These are phyloP conservation scores for Carnegiea gigantea DNA, from an alignment of 179 eudicot species.

Conservation along the genomic window DNA sequence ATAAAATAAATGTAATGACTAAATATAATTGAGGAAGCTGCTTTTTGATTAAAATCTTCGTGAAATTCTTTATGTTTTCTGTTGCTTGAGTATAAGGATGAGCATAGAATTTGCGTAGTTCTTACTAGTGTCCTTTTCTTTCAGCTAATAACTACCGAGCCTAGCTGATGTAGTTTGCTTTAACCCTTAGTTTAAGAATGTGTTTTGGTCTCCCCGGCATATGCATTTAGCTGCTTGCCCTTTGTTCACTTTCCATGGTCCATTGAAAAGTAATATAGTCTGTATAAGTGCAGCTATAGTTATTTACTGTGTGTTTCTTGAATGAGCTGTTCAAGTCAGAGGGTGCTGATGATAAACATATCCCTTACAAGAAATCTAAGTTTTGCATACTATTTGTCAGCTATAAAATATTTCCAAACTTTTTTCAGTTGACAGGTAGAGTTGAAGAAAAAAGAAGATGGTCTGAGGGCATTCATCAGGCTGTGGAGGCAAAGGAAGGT, in stretches of 20 bases:
- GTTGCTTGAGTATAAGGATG: not conserved
- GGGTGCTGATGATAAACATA: not conserved
- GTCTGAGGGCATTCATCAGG: constrained; percentile 99
- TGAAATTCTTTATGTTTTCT: too few species aligned
- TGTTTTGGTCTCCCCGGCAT: too few species aligned
- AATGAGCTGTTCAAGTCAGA: too few species aligned
- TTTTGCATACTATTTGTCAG: constrained; percentile 7
- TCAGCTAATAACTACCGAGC: not conserved
- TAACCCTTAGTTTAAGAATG: too few species aligned
- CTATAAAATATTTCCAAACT: constrained; percentile 7
- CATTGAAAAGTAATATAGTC: too few species aligned
- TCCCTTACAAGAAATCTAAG: not conserved
- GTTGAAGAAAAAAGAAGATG: constrained; percentile 97
- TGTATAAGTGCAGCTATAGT: too few species aligned
- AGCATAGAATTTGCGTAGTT: not conserved
- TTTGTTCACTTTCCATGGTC: too few species aligned
- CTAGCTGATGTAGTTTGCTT: not conserved
- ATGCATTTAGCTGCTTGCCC: too few species aligned
- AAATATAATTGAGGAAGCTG: not conserved
- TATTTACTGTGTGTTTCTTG: too few species aligned
- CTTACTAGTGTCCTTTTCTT: not conserved
- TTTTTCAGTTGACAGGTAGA: constrained; percentile 89
- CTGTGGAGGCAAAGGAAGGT: constrained; percentile 99
- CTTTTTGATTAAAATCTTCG: not conserved
- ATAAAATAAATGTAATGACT: not conserved